These are phyloP conservation scores for Boletales sp. DNA, from an alignment of 768 basidiomycete genomes.

Conservation along the genomic window DNA sequence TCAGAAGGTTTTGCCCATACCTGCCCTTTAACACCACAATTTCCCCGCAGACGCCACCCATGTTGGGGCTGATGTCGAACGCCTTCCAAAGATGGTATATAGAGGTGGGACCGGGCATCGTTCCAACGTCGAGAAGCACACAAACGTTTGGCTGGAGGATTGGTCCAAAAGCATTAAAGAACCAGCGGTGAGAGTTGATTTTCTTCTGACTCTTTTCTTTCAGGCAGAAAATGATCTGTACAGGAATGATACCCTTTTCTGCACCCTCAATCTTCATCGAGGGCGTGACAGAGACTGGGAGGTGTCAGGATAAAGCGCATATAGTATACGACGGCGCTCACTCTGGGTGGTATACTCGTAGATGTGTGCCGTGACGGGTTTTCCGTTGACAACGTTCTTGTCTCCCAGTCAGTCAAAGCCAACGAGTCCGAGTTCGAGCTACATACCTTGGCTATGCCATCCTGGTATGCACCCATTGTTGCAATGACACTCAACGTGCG, in stretches of 20 bases:
- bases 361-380: constrained; percentile 83
- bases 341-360: constrained; percentile 95
- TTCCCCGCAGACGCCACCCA: constrained; percentile 94
- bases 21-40: constrained; percentile 90
- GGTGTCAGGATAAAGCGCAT: constrained; percentile 6
- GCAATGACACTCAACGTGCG: constrained; percentile 84
- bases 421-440: background rate
- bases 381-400: constrained; percentile 73
- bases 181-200: constrained; percentile 94
- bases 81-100: constrained; percentile 96
- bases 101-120: constrained; percentile 80
- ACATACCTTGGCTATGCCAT: constrained; percentile 82
- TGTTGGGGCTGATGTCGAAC: constrained; percentile 88
- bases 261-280: constrained; percentile 78
- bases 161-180: constrained; percentile 87
- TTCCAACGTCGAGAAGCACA: constrained; percentile 85
- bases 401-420: constrained; percentile 2
- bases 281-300: constrained; percentile 73
- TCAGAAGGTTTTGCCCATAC: constrained; percentile 73
- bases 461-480: constrained; percentile 93
- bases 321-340: constrained; percentile 23
- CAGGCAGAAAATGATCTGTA: constrained; percentile 89
- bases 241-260: constrained; percentile 78
- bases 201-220: constrained; percentile 96
- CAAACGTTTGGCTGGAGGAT: constrained; percentile 90